A percentile compares a stretch with the other conserved stretches of the same genome.
These are phyloP conservation scores for Kockiozyma suomiensis DNA, from an alignment of 805 yeast species.

Conservation along the genomic window DNA sequence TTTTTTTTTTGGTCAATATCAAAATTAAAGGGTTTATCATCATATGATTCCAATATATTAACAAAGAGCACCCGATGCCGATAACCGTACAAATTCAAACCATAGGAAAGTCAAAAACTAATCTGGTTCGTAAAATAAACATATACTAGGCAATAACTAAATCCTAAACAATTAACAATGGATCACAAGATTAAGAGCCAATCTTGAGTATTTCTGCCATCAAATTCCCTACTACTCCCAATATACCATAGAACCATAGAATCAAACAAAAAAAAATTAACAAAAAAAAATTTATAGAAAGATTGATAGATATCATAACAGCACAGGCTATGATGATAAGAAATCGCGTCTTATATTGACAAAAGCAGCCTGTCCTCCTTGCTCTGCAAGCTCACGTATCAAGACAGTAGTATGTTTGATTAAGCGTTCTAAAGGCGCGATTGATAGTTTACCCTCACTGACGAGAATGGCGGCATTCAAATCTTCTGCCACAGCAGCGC, in stretches of 20 bases:
- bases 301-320: neutral
- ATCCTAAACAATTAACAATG: neutral
- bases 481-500: constrained; percentile 47
- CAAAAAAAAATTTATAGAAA: too few species aligned
- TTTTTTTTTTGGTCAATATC: neutral
- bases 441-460: constrained; percentile 49
- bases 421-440: constrained; percentile 50
- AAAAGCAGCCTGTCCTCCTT: constrained; percentile 32
- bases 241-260: too few species aligned
- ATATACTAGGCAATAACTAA: neutral
- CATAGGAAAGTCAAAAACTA: neutral
- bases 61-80: neutral
- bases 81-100: neutral
- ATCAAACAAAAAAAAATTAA: too few species aligned
- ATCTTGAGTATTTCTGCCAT: too few species aligned
- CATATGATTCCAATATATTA: neutral
- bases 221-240: too few species aligned
- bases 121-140: neutral
- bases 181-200: neutral
- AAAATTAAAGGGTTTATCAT: neutral
- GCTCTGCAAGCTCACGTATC: constrained; percentile 31
- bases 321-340: constrained; percentile 5
- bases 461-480: constrained; percentile 49
- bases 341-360: constrained; percentile 30
- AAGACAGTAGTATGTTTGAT: constrained; percentile 46